Percentiles rank a stretch among this genome's conserved stretches.
These are phyloP conservation scores for Phanerochaete carnosa DNA, from an alignment of 768 basidiomycete genomes.

Conservation along the genomic window DNA sequence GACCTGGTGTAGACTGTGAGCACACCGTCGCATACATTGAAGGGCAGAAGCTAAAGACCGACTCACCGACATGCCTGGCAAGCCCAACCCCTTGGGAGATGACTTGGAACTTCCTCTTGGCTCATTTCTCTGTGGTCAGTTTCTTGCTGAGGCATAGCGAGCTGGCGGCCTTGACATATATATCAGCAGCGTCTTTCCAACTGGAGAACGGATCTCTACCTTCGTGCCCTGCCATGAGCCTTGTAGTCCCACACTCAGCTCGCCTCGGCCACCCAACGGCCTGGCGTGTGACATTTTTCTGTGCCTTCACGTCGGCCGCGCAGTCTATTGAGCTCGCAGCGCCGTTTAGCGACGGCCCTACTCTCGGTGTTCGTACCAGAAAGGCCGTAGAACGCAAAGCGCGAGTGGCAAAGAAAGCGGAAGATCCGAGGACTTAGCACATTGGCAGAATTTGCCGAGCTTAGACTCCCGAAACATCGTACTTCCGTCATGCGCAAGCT, in stretches of 20 bases:
- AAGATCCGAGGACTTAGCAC: neutral
- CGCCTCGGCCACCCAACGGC: neutral
- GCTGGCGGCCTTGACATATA: neutral
- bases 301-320: neutral
- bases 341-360: neutral
- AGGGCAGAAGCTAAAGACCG: neutral
- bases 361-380: neutral
- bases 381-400: neutral
- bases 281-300: neutral
- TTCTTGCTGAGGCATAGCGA: neutral
- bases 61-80: slow-evolving; percentile 13
- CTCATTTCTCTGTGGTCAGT: neutral
- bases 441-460: neutral
- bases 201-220: too few relatives aligned
- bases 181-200: neutral
- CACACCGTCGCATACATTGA: neutral
- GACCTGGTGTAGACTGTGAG: neutral
- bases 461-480: too few relatives aligned
- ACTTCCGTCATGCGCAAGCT: too few relatives aligned
- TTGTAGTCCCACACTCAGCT: neutral
- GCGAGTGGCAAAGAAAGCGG: neutral
- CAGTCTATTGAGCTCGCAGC: neutral
- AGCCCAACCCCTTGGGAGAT: slow-evolving; percentile 9
- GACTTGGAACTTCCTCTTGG: neutral
- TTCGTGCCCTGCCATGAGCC: too few relatives aligned